These are phyloP conservation scores for Fusarium dlaminii DNA, from an alignment of 2,329 filamentous ascomycete genomes.

Conservation along the genomic window DNA sequence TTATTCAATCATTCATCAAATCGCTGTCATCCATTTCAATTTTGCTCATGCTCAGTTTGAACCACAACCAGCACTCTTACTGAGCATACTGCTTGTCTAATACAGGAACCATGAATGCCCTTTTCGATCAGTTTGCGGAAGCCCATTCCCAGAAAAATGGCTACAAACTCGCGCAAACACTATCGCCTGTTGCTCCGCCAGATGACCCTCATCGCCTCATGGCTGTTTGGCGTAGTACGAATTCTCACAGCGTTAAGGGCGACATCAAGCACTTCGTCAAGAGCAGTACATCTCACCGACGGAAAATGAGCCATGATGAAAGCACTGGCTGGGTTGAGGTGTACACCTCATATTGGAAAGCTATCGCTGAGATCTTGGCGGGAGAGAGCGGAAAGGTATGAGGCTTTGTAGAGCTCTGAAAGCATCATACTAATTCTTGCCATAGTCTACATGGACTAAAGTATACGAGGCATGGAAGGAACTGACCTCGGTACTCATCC, in stretches of 20 bases:
- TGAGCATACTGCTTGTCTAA: conserved; percentile 4
- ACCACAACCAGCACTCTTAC: not conserved
- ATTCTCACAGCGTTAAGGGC: conserved; percentile 69
- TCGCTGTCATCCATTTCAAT: not conserved
- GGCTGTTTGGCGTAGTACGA: conserved; percentile 77
- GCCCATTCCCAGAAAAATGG: conserved; percentile 74
- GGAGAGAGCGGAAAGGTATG: conserved; percentile 53
- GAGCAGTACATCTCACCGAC: conserved; percentile 64
- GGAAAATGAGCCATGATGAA: conserved; percentile 72
- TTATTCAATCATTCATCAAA: not conserved
- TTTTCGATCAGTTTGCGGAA: conserved; percentile 77
- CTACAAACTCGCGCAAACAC: conserved; percentile 75
- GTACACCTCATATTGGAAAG: conserved; percentile 85
- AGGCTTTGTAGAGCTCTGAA: not conserved
- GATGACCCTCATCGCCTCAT: conserved; percentile 72
- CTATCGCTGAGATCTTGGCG: conserved; percentile 75
- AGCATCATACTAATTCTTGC: conserved; percentile 21
- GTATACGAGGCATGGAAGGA: conserved; percentile 93
- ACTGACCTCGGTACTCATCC: conserved; percentile 77
- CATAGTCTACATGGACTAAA: conserved; percentile 74
- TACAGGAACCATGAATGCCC: conserved; percentile 69
- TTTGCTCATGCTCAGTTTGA: not conserved
- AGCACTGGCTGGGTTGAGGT: conserved; percentile 86
- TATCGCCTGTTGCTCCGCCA: conserved; percentile 75
- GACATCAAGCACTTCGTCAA: conserved; percentile 79